A percentile compares a stretch with the other conserved stretches of the same genome.
Conservation (phyloP, 1,284 basidiomycete genomes). For the Takashimella koratensis region DNA sequence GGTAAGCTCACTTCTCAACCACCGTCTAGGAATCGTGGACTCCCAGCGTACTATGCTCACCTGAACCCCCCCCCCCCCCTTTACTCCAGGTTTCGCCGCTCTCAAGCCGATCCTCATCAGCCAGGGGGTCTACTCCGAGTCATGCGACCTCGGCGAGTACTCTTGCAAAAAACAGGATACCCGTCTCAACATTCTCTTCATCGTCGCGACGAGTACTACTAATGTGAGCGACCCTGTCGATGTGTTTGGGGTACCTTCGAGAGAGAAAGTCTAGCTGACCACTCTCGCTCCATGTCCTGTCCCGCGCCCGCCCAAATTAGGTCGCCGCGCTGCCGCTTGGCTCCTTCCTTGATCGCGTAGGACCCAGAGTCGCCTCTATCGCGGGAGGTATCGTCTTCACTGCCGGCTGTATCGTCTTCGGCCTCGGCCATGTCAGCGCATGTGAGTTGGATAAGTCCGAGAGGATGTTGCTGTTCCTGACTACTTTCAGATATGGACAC, state of each 20-base stretch:
- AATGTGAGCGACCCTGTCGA: conserved; percentile 39
- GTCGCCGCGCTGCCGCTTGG: conserved; percentile 43
- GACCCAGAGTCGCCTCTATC: conserved; percentile 39
- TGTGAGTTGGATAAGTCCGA: conserved; percentile 16
- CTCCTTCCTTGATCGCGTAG: conserved; percentile 37
- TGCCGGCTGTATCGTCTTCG: conserved; percentile 38
- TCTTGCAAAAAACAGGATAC: conserved; percentile 30
- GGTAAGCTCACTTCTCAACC: conserved; percentile 12
- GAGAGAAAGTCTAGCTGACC: too few relatives aligned
- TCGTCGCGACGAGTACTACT: conserved; percentile 40
- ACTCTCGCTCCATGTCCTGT: too few relatives aligned
- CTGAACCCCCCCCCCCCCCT: too few relatives aligned
- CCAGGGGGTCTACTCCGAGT: conserved; percentile 24
- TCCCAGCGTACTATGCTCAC: too few relatives aligned
- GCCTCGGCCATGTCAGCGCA: conserved; percentile 21
- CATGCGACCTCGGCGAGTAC: conserved; percentile 14
- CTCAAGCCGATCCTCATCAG: conserved; percentile 33
- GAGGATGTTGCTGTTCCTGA: too few relatives aligned
- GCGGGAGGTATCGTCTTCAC: conserved; percentile 37
- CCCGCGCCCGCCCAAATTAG: too few relatives aligned
- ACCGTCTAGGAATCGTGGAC: not conserved
- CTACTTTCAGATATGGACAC: conserved; percentile 30
- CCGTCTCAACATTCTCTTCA: conserved; percentile 44
- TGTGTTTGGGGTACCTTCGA: too few relatives aligned
- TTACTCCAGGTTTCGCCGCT: conserved; percentile 32